Evolutionary conservation across 176 grass and related monocot genomes (phyloP).

Genomic region (Phoenix dactylifera): DNA sequence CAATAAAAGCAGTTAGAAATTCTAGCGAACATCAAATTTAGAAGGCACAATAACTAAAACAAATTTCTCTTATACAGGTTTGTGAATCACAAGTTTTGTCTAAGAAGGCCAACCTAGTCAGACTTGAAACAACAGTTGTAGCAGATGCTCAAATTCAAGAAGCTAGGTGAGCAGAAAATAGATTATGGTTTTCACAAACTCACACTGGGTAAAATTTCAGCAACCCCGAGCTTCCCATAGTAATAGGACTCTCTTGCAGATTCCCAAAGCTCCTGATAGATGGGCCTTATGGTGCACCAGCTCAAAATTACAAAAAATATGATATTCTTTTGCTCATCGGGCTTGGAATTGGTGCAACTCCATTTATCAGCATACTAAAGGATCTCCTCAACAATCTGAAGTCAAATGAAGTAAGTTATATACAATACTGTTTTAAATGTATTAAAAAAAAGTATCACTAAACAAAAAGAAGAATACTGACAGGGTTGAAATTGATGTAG

Average conservation of each 20-base stretch:
- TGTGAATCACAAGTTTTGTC: constrained; percentile 74
- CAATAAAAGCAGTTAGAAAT: no score
- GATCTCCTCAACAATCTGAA: constrained; percentile 83
- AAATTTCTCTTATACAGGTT: constrained; percentile 32
- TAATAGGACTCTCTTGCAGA: constrained; percentile 20
- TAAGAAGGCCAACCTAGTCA: constrained; percentile 85
- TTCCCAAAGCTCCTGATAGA: constrained; percentile 90
- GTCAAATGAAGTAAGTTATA: constrained; percentile 53
- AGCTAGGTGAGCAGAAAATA: constrained; percentile 44
- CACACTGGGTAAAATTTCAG: no score
- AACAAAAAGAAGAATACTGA: constrained; percentile 10
- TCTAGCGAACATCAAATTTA: no score
- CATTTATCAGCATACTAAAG: constrained; percentile 98
- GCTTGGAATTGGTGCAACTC: constrained; percentile 92
- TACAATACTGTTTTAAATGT: no score
- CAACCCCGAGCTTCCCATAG: no score
- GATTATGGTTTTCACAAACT: no score
- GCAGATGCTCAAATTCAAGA: constrained; percentile 62
- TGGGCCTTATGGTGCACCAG: constrained; percentile 86
- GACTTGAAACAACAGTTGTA: constrained; percentile 92
- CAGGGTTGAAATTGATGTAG: constrained; percentile 29
- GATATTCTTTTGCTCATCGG: constrained; percentile 95
- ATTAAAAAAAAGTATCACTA: no score
- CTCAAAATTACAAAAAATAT: constrained; percentile 99
- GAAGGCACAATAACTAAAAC: neutral